Base-by-base conservation (phyloP, 768 basidiomycete species). In the Candolleomyces aberdarensis region DNA sequence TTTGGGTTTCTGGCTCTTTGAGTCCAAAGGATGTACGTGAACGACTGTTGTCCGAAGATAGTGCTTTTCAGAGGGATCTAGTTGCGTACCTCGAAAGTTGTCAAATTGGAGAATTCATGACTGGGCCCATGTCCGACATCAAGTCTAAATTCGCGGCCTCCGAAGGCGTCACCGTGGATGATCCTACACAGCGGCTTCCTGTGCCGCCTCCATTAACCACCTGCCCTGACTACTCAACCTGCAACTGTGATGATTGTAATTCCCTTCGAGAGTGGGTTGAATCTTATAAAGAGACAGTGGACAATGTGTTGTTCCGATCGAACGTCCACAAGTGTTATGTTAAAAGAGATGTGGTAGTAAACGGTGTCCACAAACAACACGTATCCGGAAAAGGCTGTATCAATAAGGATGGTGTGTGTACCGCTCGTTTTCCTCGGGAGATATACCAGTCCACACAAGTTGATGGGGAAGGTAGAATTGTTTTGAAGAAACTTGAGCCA, bases 1-100 rank as follows among this genome's bases (percentile, higher is more conserved):
- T 63, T 3, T 63, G 63, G 63, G 46, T 63, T 15, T n/a, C 46
- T 5, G 47, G 47, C 5, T 6, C 5, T 5, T 17, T 58, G 8
- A 19, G 47, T 9, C 57, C 31, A 8, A 41, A 58, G 7, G 47
- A 31, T 22, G 40, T 58, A 13, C 46, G 57, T 5, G 57, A 58
- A n/a, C n/a, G n/a, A 8, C 10, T 15, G 31, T 50, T 58, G 48
- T 32, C 50, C 31, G 32, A 19, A 8, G 57, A 58, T 31, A 5
- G 4, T 7, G 57, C 29, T 22, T 58, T 58, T 39, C 26, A 39
- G 46, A 5, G 26, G 4, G 13, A 22, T 6, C 26, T 52, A 7
- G 26, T 31, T 8, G 50, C 26, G 22, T 52, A 52, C 50, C 14
- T 52, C 10, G 50, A 52, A n/a, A 52, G 26, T 22, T 52, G 50